phyloP scores from a whole-genome alignment of 805 yeast genomes.

The Komagataella populi region DNA sequence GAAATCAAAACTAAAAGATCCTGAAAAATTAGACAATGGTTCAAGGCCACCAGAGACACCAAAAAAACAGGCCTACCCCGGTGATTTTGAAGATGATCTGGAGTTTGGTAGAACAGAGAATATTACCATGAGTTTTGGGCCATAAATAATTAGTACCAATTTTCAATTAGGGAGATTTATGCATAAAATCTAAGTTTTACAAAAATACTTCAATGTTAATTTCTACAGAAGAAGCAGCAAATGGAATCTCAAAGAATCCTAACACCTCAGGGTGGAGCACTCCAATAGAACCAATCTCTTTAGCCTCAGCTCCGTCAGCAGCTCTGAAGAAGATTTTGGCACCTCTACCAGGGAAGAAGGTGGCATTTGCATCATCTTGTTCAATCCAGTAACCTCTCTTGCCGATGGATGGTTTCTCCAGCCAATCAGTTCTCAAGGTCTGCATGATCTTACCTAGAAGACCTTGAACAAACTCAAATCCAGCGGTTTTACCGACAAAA shows the following conservation, averaged over 20 bases:
- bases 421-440: conserved; percentile 83
- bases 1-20: not conserved
- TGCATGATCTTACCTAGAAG: conserved; percentile 90
- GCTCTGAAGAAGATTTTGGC: conserved; percentile 73
- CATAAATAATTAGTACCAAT: conserved; percentile 10
- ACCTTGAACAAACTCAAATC: conserved; percentile 92
- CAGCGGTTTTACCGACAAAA: conserved; percentile 88
- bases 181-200: conserved; percentile 15
- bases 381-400: conserved; percentile 83
- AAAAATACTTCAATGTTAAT: conserved; percentile 80
- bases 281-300: conserved; percentile 74
- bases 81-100: not conserved
- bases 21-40: not conserved
- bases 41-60: not conserved
- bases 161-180: conserved; percentile 4
- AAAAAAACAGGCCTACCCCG: not conserved
- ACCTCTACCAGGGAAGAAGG: conserved; percentile 96
- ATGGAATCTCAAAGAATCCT: conserved; percentile 76
- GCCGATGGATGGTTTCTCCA: conserved; percentile 37
- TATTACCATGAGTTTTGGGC: not conserved
- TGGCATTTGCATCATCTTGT: conserved; percentile 49
- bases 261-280: conserved; percentile 93
- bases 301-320: conserved; percentile 39
- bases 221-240: conserved; percentile 87
- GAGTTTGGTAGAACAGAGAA: not conserved